A percentile compares a stretch with the other conserved stretches of the same genome.
Conservation (phyloP, 345 rosid species). For the Draba incana region DNA sequence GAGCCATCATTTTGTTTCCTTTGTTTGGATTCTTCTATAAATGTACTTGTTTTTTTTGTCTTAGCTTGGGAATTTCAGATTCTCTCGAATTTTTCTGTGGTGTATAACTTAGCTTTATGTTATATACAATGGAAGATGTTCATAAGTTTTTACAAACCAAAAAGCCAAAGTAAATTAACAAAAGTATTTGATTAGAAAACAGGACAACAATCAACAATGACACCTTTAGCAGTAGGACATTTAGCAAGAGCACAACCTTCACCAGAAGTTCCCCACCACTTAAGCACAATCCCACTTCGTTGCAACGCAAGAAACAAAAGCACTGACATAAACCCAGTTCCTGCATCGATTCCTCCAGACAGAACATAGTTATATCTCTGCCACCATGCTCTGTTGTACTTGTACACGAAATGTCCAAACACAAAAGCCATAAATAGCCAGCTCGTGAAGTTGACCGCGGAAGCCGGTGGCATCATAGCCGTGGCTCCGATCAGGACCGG, state of each 20-base stretch:
- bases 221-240: slow-evolving; percentile 76
- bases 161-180: background rate
- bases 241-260: slow-evolving; percentile 68
- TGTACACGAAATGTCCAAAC: slow-evolving; percentile 60
- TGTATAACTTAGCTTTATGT: too few relatives aligned
- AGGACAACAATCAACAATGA: slow-evolving; percentile 61
- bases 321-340: slow-evolving; percentile 73
- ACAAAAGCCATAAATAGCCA: slow-evolving; percentile 71
- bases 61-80: background rate
- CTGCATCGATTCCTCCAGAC: slow-evolving; percentile 81
- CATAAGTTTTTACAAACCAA: background rate
- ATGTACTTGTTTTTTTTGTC: background rate
- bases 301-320: slow-evolving; percentile 58
- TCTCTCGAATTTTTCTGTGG: background rate
- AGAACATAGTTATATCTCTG: slow-evolving; percentile 69
- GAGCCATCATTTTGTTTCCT: slow-evolving; percentile 20
- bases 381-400: slow-evolving; percentile 61
- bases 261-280: slow-evolving; percentile 72
- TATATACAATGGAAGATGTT: background rate
- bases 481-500: slow-evolving; percentile 77
- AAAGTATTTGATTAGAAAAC: slow-evolving; percentile 31
- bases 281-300: slow-evolving; percentile 41
- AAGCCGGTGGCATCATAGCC: slow-evolving; percentile 81
- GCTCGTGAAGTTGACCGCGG: slow-evolving; percentile 73
- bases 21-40: slow-evolving; percentile 25